Conservation (phyloP, 805 yeast genomes). For the Suhomyces prunicola region DNA sequence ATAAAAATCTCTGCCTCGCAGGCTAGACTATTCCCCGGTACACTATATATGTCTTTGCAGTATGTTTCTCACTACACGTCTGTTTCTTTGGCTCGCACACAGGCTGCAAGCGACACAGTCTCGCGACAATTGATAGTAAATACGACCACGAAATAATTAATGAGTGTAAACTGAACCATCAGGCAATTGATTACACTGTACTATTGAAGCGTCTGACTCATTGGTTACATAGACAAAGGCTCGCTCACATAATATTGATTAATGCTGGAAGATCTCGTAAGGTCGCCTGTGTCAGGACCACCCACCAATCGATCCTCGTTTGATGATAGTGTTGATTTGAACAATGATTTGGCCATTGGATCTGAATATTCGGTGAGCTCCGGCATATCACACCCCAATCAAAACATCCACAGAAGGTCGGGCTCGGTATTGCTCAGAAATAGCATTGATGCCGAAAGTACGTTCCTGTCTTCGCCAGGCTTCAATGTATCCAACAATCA, state of each 20-base stretch:
- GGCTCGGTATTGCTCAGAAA: conserved; percentile 20
- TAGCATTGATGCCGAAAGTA: conserved; percentile 32
- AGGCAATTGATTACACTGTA: neutral
- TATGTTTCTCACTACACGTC: neutral
- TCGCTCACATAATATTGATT: neutral
- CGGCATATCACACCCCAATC: conserved; percentile 11
- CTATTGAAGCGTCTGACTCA: neutral
- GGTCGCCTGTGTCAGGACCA: neutral
- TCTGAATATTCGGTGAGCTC: conserved; percentile 22
- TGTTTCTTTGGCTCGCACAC: neutral
- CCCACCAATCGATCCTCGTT: conserved; percentile 14
- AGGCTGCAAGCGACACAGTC: neutral
- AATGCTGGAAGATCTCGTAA: neutral
- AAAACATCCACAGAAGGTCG: conserved; percentile 6
- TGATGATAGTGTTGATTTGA: conserved; percentile 25
- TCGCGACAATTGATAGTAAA: neutral
- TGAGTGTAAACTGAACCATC: neutral
- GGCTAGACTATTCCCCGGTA: neutral
- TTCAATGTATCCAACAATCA: conserved; percentile 19
- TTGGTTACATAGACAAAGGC: neutral
- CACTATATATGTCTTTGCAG: neutral
- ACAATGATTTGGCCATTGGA: conserved; percentile 31
- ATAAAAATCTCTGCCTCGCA: too few relatives aligned
- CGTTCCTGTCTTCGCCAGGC: conserved; percentile 26
- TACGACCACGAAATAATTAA: neutral